Evolutionary conservation across 805 yeast genomes (phyloP).

Genomic region (Ogataea paraovalis): DNA sequence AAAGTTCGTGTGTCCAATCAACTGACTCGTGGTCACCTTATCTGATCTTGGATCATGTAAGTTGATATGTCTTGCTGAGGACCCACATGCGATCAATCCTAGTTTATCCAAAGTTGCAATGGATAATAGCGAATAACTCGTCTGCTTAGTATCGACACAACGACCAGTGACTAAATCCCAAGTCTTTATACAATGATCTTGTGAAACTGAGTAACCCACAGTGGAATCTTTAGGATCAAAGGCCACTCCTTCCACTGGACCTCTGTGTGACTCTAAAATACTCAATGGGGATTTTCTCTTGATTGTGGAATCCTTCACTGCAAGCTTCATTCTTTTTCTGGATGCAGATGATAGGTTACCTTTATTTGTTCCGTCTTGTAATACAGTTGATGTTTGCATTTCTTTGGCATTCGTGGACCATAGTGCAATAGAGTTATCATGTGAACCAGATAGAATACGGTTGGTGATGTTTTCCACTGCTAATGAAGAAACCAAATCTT

Average conservation of each 20-base stretch:
- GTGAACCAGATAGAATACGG: slow-evolving; percentile 78
- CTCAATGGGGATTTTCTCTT: slow-evolving; percentile 81
- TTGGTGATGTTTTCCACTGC: slow-evolving; percentile 52
- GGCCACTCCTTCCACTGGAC: slow-evolving; percentile 81
- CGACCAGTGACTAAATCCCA: slow-evolving; percentile 92
- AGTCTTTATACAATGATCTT: slow-evolving; percentile 91
- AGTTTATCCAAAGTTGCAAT: slow-evolving; percentile 62
- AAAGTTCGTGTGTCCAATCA: slow-evolving; percentile 87
- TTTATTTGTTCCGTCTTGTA: slow-evolving; percentile 38
- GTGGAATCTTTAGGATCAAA: slow-evolving; percentile 71
- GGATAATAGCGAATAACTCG: slow-evolving; percentile 81
- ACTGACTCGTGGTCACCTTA: slow-evolving; percentile 62
- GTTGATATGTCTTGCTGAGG: slow-evolving; percentile 95
- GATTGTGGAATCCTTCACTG: slow-evolving; percentile 68
- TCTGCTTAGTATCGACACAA: slow-evolving; percentile 81
- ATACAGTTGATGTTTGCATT: slow-evolving; percentile 57
- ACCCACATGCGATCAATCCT: slow-evolving; percentile 83
- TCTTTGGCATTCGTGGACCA: slow-evolving; percentile 90
- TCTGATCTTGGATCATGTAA: slow-evolving; percentile 87
- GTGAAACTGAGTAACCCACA: slow-evolving; percentile 91
- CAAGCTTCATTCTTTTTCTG: slow-evolving; percentile 83
- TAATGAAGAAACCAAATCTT: slow-evolving; percentile 76
- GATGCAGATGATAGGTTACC: slow-evolving; percentile 64
- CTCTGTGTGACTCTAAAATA: slow-evolving; percentile 73
- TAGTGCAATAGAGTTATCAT: slow-evolving; percentile 73